Evolutionary conservation across 148 eudicot species (phyloP).

Genomic region (Rhododendron molle): DNA sequence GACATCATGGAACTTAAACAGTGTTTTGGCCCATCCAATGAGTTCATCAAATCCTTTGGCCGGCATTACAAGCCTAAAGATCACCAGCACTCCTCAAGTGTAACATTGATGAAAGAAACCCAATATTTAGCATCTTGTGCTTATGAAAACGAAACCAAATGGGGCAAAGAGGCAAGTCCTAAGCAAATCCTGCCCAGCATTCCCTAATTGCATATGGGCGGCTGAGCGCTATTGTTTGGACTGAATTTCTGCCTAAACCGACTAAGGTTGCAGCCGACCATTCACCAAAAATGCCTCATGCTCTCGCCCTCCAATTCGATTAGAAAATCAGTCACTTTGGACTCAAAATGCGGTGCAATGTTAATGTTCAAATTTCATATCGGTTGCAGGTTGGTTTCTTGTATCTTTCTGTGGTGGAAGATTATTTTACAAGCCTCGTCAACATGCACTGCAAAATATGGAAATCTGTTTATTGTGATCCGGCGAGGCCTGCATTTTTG

Average conservation of each 20-base stretch:
- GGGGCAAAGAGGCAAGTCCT: constrained; percentile 54
- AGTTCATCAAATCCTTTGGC: constrained; percentile 35
- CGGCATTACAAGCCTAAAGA: neutral
- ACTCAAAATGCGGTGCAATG: neutral
- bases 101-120: constrained; percentile 21
- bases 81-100: constrained; percentile 6
- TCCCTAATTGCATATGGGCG: neutral
- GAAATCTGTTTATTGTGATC: constrained; percentile 50
- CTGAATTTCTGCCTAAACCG: neutral
- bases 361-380: neutral
- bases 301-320: too few species aligned
- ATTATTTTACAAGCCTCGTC: constrained; percentile 38
- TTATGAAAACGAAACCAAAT: constrained; percentile 50
- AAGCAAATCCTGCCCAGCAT: neutral
- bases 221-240: neutral
- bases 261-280: neutral
- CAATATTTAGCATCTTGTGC: constrained; percentile 41
- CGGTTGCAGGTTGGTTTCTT: constrained; percentile 48
- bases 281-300: too few species aligned
- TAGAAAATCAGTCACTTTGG: neutral
- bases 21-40: constrained; percentile 42
- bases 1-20: constrained; percentile 19
- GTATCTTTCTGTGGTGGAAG: constrained; percentile 47
- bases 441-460: constrained; percentile 45
- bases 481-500: constrained; percentile 47